Conservation (phyloP, 2,329 filamentous ascomycete species). For the Colletotrichum phormii region DNA sequence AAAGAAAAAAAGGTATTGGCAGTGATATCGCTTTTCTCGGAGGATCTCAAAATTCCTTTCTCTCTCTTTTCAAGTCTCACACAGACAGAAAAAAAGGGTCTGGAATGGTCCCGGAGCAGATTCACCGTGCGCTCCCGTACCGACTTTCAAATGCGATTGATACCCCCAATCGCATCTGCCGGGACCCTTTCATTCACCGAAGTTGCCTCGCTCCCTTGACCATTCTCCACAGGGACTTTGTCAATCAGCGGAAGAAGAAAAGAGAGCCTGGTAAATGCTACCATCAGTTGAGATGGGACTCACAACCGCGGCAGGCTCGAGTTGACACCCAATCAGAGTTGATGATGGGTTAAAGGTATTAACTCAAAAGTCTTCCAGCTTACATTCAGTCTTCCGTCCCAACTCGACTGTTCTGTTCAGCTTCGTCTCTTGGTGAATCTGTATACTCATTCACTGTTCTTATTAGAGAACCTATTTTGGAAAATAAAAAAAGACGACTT, state of each 20-base stretch:
- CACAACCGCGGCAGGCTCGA: not conserved
- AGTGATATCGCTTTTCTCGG: not conserved
- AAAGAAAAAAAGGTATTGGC: not conserved
- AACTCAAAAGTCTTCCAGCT: not conserved
- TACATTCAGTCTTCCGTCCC: not conserved
- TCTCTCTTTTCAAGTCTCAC: constrained; percentile 10
- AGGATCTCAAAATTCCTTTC: not conserved
- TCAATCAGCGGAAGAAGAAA: constrained; percentile 11
- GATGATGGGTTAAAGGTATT: not conserved
- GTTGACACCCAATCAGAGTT: constrained; percentile 9
- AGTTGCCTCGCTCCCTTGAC: not conserved
- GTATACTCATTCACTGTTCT: not conserved
- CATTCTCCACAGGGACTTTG: constrained; percentile 5
- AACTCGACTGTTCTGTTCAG: not conserved
- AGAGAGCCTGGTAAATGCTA: constrained; percentile 14
- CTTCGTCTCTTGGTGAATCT: not conserved
- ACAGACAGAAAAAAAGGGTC: not conserved
- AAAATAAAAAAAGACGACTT: not conserved
- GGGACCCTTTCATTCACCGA: not conserved
- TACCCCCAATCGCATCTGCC: constrained; percentile 9
- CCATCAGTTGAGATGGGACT: constrained; percentile 5
- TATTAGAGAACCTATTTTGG: not conserved
- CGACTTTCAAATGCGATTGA: not conserved
- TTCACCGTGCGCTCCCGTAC: not conserved
- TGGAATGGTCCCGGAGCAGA: not conserved